Conservation (phyloP, 2,329 filamentous ascomycete genomes). For the Xylariaceae sp. region DNA sequence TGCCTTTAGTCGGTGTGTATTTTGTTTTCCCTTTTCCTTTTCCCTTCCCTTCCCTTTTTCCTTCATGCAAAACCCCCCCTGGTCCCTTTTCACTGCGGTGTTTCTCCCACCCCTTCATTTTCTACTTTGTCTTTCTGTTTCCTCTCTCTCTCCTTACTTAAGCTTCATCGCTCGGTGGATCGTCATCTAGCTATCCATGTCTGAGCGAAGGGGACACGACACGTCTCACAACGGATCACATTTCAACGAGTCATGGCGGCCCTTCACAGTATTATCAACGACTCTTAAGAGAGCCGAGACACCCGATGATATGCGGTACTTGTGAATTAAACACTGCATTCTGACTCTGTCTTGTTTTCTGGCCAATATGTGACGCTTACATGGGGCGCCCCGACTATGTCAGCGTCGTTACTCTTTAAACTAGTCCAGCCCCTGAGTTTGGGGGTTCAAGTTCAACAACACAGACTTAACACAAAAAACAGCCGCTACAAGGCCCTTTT, state of each 20-base stretch:
- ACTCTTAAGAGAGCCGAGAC: not conserved
- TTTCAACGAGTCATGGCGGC: not conserved
- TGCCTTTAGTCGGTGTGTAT: constrained; percentile 63
- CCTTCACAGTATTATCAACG: not conserved
- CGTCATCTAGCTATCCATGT: not conserved
- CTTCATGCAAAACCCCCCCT: not conserved
- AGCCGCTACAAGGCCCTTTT: no score
- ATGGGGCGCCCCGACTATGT: not conserved
- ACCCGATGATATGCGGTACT: not conserved
- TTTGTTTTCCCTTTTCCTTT: constrained; percentile 24
- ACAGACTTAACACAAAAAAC: no score
- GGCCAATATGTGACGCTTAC: not conserved
- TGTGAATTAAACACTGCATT: constrained; percentile 4
- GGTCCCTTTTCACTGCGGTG: no score
- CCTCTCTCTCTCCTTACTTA: not conserved
- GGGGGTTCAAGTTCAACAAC: no score
- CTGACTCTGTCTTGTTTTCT: not conserved
- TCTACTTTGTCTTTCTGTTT: not conserved
- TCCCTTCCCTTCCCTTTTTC: not conserved
- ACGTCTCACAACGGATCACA: constrained; percentile 1
- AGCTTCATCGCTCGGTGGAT: constrained; percentile 1
- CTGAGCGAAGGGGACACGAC: not conserved
- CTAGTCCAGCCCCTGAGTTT: not conserved
- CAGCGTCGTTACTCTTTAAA: not conserved
- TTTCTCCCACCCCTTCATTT: not conserved